Evolutionary conservation across 2,329 filamentous ascomycete genomes (phyloP).

Genomic region (Penicillium concentricum): DNA sequence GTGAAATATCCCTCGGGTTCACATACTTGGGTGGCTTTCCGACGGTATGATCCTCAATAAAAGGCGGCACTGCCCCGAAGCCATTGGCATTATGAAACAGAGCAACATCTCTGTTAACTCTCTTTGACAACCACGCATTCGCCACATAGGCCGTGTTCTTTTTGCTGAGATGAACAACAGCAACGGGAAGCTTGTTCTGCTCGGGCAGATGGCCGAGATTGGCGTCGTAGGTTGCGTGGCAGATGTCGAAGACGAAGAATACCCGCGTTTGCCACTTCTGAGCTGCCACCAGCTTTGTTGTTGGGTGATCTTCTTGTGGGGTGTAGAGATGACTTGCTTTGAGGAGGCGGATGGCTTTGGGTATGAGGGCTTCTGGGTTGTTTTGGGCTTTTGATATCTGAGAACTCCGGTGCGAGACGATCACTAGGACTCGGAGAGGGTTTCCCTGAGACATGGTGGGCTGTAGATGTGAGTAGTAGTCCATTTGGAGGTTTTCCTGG

Average conservation of each 20-base stretch:
- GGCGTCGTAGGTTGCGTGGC: constrained; percentile 22
- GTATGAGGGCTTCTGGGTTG: constrained; percentile 20
- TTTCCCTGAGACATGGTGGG: constrained; percentile 8
- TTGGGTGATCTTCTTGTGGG: neutral
- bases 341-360: constrained; percentile 20
- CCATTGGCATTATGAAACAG: constrained; percentile 27
- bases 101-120: constrained; percentile 26
- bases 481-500: neutral
- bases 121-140: constrained; percentile 20
- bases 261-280: constrained; percentile 24
- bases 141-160: constrained; percentile 23
- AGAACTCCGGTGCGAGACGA: constrained; percentile 24
- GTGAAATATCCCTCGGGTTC: constrained; percentile 23
- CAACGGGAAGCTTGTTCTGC: constrained; percentile 27
- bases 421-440: constrained; percentile 25
- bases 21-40: constrained; percentile 22
- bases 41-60: constrained; percentile 22
- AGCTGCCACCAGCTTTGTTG: constrained; percentile 21
- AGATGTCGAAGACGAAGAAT: constrained; percentile 30
- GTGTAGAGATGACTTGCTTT: constrained; percentile 13
- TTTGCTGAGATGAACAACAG: constrained; percentile 25
- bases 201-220: constrained; percentile 25
- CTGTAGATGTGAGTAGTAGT: constrained; percentile 1
- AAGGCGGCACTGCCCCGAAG: constrained; percentile 22
- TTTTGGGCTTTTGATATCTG: constrained; percentile 16